These are phyloP conservation scores for Polyporus arcularius DNA, from an alignment of 768 basidiomycete species.

Conservation along the genomic window DNA sequence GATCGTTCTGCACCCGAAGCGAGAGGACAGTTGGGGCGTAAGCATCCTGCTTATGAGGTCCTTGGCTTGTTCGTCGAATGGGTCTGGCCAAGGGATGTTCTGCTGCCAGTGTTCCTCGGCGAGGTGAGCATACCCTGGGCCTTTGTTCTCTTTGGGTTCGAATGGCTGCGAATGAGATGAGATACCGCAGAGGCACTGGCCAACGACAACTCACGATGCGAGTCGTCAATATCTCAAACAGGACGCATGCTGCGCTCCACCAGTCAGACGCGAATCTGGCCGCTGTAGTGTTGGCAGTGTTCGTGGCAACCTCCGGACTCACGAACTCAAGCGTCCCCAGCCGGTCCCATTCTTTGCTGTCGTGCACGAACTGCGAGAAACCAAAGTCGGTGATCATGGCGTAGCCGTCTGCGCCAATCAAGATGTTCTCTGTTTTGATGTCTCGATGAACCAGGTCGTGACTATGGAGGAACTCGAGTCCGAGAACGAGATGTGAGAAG, in stretches of 20 bases:
- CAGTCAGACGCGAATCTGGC: conserved; percentile 39
- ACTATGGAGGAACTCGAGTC: conserved; percentile 46
- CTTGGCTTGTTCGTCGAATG: conserved; percentile 39
- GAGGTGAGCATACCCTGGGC: not conserved
- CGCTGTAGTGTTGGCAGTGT: conserved; percentile 2
- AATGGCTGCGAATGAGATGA: not conserved
- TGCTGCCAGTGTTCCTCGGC: not conserved
- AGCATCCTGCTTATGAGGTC: conserved; percentile 46
- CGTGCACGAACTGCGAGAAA: conserved; percentile 26
- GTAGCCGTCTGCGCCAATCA: conserved; percentile 58
- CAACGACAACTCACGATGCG: conserved; percentile 29
- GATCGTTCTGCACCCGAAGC: conserved; percentile 30
- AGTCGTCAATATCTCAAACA: conserved; percentile 55
- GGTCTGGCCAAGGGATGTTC: conserved; percentile 39
- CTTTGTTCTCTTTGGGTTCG: not conserved
- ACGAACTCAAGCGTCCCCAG: conserved; percentile 51
- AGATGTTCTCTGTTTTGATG: conserved; percentile 59
- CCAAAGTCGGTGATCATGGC: conserved; percentile 57
- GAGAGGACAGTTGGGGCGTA: conserved; percentile 34
- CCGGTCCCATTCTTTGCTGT: conserved; percentile 31
- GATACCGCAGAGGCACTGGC: not conserved
- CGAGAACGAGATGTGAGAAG: conserved; percentile 54
- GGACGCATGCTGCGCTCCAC: conserved; percentile 52
- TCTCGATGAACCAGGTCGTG: conserved; percentile 54
- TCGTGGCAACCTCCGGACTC: conserved; percentile 46